These are phyloP conservation scores for Coleophoma eucalyptorum DNA, from an alignment of 2,329 filamentous ascomycete genomes.

Conservation along the genomic window DNA sequence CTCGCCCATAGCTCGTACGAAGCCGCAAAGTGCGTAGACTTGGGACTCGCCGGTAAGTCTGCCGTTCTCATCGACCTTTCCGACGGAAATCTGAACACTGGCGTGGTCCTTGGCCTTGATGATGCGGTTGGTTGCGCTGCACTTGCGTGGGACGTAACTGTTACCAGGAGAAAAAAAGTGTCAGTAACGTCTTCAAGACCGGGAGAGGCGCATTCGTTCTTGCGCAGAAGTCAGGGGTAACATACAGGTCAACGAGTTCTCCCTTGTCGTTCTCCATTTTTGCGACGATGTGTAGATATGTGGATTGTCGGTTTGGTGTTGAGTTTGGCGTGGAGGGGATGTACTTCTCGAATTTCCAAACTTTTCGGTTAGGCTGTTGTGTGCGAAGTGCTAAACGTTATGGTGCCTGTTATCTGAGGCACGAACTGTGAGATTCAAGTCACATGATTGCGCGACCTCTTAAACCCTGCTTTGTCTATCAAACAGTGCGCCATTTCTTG, in stretches of 20 bases:
- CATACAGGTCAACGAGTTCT: constrained; percentile 98
- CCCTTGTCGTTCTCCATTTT: constrained; percentile 99
- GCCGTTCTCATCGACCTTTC: constrained; percentile 99
- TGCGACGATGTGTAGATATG: constrained; percentile 32
- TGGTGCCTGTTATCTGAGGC: too few species aligned
- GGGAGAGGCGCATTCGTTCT: constrained; percentile 4
- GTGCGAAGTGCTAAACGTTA: too few species aligned
- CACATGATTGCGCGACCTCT: too few species aligned
- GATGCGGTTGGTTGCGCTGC: constrained; percentile 98
- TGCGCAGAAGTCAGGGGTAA: constrained; percentile 20
- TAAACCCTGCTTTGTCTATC: too few species aligned
- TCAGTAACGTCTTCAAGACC: constrained; percentile 7
- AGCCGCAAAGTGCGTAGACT: constrained; percentile 94
- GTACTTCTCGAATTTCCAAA: constrained; percentile 14
- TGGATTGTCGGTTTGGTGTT: constrained; percentile 10
- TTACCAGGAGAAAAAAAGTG: constrained; percentile 9
- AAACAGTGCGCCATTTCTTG: not conserved
- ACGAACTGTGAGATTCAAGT: too few species aligned
- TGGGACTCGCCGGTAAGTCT: constrained; percentile 93
- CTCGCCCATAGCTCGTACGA: constrained; percentile 97
- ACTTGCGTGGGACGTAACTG: constrained; percentile 98
- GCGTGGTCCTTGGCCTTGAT: constrained; percentile 99
- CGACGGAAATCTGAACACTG: constrained; percentile 93
- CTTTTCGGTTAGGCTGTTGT: not conserved
- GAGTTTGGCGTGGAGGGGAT: constrained; percentile 28